These are phyloP conservation scores for Fusarium sp. DNA, from an alignment of 2,329 filamentous ascomycete genomes.

Conservation along the genomic window DNA sequence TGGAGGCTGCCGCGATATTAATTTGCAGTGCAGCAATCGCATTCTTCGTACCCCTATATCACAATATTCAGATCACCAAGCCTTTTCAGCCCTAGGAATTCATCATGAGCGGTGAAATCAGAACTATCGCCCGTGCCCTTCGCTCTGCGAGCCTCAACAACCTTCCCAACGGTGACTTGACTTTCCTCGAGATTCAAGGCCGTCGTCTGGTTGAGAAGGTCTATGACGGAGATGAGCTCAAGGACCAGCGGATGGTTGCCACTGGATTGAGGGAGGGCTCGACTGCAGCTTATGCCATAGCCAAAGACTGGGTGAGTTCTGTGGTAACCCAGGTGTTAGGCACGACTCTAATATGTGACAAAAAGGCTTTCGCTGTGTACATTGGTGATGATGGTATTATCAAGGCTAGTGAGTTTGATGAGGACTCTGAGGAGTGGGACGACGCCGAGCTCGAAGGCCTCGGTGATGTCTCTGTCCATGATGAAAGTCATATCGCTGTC, in stretches of 20 bases:
- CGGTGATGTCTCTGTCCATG: background rate
- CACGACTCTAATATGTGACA: background rate
- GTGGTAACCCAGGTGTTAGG: too few species aligned
- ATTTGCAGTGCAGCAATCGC: accelerated
- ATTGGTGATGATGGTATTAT: background rate
- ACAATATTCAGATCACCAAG: too few species aligned
- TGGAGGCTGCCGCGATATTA: accelerated
- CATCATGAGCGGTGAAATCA: background rate
- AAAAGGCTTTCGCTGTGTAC: background rate
- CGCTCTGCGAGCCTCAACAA: background rate
- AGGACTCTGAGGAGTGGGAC: conserved; percentile 1
- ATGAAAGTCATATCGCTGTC: background rate
- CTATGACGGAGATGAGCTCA: background rate
- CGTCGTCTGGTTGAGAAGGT: background rate
- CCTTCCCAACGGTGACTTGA: background rate
- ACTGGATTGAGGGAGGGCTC: background rate
- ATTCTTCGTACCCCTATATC: too few species aligned
- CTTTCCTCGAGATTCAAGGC: accelerated
- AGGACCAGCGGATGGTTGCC: background rate
- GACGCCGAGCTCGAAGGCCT: background rate
- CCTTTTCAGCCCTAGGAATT: accelerated
- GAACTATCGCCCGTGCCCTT: background rate
- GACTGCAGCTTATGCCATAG: background rate
- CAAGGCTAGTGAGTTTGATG: background rate
- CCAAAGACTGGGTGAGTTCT: background rate